phyloP scores from a whole-genome alignment of 805 yeast genomes.

The Hanseniaspora vineae region DNA sequence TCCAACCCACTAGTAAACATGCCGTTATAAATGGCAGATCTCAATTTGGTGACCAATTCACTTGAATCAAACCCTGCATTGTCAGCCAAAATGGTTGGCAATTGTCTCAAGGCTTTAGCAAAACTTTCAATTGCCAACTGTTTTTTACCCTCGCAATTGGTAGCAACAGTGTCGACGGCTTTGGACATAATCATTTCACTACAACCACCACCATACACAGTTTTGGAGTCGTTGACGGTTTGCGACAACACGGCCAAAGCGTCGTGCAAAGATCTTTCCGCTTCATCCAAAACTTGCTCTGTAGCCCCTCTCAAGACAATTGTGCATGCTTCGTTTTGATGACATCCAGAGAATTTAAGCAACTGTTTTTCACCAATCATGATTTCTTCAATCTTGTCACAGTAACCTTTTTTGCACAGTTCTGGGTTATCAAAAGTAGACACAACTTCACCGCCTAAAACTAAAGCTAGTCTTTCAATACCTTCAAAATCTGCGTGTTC shows the following conservation, averaged over 20 bases:
- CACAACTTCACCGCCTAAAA: constrained; percentile 96
- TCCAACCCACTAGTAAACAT: constrained; percentile 86
- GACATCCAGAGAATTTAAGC: constrained; percentile 89
- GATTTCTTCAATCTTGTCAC: constrained; percentile 82
- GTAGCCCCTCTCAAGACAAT: constrained; percentile 95
- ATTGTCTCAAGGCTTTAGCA: constrained; percentile 85
- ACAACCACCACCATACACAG: constrained; percentile 91
- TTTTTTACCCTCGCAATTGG: constrained; percentile 84
- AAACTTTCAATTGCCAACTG: constrained; percentile 90
- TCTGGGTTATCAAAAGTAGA: constrained; percentile 93
- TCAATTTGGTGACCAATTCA: constrained; percentile 78
- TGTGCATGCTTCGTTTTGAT: constrained; percentile 93
- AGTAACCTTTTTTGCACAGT: constrained; percentile 70
- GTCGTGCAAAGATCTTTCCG: constrained; percentile 93
- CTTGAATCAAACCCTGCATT: constrained; percentile 95
- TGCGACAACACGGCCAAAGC: constrained; percentile 92
- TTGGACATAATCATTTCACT: constrained; percentile 94
- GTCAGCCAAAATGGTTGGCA: constrained; percentile 92
- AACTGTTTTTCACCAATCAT: constrained; percentile 86
- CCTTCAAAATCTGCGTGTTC: constrained; percentile 99
- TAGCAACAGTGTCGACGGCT: constrained; percentile 89
- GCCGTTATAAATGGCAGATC: constrained; percentile 80
- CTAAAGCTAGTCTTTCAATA: constrained; percentile 89
- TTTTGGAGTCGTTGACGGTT: constrained; percentile 83
- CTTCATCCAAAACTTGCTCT: constrained; percentile 90